Evolutionary conservation across 495 filamentous ascomycete genomes (phyloP).

Genomic region (Apodospora peruviana): DNA sequence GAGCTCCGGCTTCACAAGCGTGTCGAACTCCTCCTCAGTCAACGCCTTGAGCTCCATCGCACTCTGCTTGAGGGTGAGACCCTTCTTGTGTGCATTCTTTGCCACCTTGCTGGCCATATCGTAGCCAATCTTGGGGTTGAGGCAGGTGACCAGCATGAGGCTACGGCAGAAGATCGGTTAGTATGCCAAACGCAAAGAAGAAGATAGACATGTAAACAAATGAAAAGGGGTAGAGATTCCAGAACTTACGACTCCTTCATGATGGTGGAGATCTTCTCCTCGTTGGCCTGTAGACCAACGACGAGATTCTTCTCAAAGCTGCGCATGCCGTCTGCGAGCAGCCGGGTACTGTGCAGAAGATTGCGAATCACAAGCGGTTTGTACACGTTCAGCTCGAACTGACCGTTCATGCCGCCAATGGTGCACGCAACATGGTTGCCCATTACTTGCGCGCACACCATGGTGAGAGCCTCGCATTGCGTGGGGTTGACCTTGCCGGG

Average conservation of each 20-base stretch:
- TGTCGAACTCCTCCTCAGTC: constrained; percentile 86
- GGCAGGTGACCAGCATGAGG: constrained; percentile 96
- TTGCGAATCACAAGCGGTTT: constrained; percentile 96
- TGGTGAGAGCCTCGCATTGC: constrained; percentile 95
- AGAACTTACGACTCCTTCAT: constrained; percentile 71
- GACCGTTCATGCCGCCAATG: constrained; percentile 91
- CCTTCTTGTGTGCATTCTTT: constrained; percentile 99
- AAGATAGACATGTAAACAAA: not conserved
- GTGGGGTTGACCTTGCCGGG: constrained; percentile 99
- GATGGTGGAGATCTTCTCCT: constrained; percentile 78
- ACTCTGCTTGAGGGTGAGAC: constrained; percentile 82
- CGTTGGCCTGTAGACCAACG: constrained; percentile 83
- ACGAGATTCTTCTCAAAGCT: constrained; percentile 94
- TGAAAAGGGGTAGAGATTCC: not conserved
- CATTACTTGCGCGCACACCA: constrained; percentile 97
- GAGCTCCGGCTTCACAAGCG: constrained; percentile 86
- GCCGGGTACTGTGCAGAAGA: constrained; percentile 80
- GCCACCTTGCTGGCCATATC: constrained; percentile 97
- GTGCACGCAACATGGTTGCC: constrained; percentile 91
- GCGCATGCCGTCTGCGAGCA: constrained; percentile 86
- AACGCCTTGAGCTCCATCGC: constrained; percentile 91
- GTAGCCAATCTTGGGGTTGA: constrained; percentile 98
- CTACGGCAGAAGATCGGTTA: constrained; percentile 34
- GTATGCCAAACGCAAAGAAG: constrained; percentile 1
- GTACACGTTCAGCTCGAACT: constrained; percentile 99